Conservation (phyloP, 495 filamentous ascomycete species). For the Cudoniella acicularis region DNA sequence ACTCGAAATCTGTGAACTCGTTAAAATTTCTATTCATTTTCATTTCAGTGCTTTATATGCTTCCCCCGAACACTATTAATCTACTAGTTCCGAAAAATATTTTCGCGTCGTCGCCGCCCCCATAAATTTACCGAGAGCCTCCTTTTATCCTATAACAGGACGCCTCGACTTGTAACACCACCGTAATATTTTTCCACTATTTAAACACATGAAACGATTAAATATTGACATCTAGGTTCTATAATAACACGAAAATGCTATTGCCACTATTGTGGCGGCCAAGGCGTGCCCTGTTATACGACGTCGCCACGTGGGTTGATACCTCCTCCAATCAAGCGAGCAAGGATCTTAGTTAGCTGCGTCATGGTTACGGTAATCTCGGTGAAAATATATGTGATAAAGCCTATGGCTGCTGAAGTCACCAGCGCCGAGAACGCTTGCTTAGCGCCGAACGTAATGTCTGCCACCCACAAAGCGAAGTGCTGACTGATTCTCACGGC, state of each 20-base stretch:
- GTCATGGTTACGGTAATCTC: constrained; percentile 6
- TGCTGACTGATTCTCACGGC: no score
- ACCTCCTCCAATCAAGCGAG: constrained; percentile 14
- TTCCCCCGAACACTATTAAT: constrained; percentile 10
- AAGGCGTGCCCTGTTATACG: constrained; percentile 2
- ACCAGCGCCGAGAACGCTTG: no score
- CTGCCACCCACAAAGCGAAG: no score
- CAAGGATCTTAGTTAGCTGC: constrained; percentile 5
- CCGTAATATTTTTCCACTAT: constrained; percentile 1
- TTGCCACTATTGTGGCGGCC: constrained; percentile 10
- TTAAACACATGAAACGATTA: constrained; percentile 16
- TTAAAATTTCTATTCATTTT: no score
- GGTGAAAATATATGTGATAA: constrained; percentile 2
- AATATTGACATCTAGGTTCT: constrained; percentile 8
- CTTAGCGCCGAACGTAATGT: no score
- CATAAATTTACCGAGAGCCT: constrained; percentile 11
- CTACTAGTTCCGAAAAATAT: constrained; percentile 14
- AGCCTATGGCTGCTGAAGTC: no score
- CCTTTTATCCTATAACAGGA: constrained; percentile 8
- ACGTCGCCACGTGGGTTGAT: constrained; percentile 2
- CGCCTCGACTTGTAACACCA: constrained; percentile 10
- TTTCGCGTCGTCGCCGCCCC: constrained; percentile 5
- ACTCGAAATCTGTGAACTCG: no score
- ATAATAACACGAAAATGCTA: constrained; percentile 7
- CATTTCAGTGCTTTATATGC: constrained; percentile 12